phyloP scores from a whole-genome alignment of 371 early-diverging fungal genomes.

The Fennellomyces sp. region DNA sequence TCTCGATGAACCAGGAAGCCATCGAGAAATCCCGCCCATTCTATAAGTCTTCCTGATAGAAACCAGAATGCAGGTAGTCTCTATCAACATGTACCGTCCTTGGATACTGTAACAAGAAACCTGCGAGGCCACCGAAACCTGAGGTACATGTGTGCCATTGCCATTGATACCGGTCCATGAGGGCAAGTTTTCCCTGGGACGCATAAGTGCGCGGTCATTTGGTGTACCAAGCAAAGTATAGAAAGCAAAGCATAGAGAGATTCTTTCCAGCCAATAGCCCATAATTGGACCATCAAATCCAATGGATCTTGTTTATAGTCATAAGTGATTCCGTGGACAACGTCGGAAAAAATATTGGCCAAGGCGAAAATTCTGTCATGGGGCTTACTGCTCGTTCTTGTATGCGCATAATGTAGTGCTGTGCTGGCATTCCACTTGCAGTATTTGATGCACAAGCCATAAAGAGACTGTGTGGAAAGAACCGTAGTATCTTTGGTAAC shows the following conservation, averaged over 20 bases:
- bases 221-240: not conserved
- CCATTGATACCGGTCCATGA: not conserved
- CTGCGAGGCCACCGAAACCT: not conserved
- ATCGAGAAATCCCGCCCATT: no score
- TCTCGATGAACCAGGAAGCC: no score
- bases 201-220: not conserved
- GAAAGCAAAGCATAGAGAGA: not conserved
- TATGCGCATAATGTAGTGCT: not conserved
- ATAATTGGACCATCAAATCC: not conserved
- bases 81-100: no score
- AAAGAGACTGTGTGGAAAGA: no score
- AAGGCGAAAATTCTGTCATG: not conserved
- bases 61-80: no score
- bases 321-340: not conserved
- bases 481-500: not conserved
- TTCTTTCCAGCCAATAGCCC: not conserved
- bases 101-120: not conserved
- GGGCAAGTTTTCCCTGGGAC: no score
- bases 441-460: no score
- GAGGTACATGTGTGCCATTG: not conserved
- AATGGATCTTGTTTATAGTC: not conserved
- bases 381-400: not conserved
- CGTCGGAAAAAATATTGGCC: not conserved
- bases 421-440: no score
- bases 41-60: no score